Percentiles rank a stretch among this genome's conserved stretches.
Conservation (phyloP, 352 stramenopile species). For the Sclerospora graminicola region DNA sequence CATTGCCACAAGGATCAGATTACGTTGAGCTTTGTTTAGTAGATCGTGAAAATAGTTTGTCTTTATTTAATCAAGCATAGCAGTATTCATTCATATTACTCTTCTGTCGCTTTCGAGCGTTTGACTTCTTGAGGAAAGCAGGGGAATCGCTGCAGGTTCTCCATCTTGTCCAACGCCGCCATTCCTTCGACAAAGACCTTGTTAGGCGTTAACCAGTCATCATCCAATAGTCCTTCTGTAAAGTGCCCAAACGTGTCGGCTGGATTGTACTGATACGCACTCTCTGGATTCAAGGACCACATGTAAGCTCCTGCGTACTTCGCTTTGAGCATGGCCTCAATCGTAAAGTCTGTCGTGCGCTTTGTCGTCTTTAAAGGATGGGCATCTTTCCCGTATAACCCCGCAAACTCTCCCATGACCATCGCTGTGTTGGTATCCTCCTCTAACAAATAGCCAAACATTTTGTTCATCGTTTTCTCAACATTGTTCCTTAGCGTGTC, state of each 20-base stretch:
- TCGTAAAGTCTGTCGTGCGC: slow-evolving; percentile 49
- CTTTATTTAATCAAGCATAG: too few relatives aligned
- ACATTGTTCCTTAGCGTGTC: slow-evolving; percentile 32
- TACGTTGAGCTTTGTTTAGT: too few relatives aligned
- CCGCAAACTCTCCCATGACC: slow-evolving; percentile 53
- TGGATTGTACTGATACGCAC: slow-evolving; percentile 61
- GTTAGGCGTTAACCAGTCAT: slow-evolving; percentile 65
- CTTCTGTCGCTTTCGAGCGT: too few relatives aligned
- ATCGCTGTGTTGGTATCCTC: slow-evolving; percentile 29
- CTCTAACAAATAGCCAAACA: slow-evolving; percentile 53
- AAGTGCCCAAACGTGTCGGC: slow-evolving; percentile 39
- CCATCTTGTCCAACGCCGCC: slow-evolving; percentile 32
- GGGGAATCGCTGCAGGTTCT: slow-evolving; percentile 46
- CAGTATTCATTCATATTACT: too few relatives aligned
- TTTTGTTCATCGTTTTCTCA: slow-evolving; percentile 41
- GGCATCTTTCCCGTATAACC: slow-evolving; percentile 40
- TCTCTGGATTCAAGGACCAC: slow-evolving; percentile 68
- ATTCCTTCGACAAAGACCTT: slow-evolving; percentile 48
- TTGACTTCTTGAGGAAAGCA: slow-evolving; percentile 37
- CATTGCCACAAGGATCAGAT: too few relatives aligned
- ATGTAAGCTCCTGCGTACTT: slow-evolving; percentile 51
- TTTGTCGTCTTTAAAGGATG: slow-evolving; percentile 48
- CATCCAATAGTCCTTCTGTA: slow-evolving; percentile 42
- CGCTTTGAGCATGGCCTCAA: slow-evolving; percentile 41
- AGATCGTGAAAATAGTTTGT: too few relatives aligned